Conservation (phyloP, 305 asterid species). For the Solanum hybrid region DNA sequence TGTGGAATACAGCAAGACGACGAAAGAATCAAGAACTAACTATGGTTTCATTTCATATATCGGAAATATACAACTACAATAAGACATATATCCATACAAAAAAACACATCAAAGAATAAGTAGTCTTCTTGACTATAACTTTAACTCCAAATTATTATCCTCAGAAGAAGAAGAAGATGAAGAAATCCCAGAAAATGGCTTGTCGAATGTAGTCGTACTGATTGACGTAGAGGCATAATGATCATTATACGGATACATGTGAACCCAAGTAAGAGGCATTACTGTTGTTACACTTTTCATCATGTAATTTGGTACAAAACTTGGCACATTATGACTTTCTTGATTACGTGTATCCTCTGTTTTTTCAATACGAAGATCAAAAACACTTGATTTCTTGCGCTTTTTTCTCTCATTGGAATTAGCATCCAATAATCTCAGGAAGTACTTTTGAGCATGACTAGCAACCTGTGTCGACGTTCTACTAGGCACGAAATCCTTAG, state of each 20-base stretch:
- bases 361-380: neutral
- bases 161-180: no score
- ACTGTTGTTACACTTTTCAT: neutral
- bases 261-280: neutral
- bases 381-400: neutral
- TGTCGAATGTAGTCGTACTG: no score
- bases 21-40: neutral
- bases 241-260: neutral
- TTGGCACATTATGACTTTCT: neutral
- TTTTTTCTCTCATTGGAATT: neutral
- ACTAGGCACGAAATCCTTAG: neutral
- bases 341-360: neutral
- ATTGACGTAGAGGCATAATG: no score
- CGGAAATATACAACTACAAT: neutral
- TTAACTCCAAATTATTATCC: no score
- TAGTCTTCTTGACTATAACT: no score
- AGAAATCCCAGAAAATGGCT: no score
- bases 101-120: neutral
- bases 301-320: no score
- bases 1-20: neutral
- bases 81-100: neutral
- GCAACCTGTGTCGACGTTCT: neutral
- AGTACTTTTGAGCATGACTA: neutral
- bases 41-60: neutral
- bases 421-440: neutral